Evolutionary conservation across 768 basidiomycete genomes (phyloP).

Genomic region (Tricholoma matsutake): DNA sequence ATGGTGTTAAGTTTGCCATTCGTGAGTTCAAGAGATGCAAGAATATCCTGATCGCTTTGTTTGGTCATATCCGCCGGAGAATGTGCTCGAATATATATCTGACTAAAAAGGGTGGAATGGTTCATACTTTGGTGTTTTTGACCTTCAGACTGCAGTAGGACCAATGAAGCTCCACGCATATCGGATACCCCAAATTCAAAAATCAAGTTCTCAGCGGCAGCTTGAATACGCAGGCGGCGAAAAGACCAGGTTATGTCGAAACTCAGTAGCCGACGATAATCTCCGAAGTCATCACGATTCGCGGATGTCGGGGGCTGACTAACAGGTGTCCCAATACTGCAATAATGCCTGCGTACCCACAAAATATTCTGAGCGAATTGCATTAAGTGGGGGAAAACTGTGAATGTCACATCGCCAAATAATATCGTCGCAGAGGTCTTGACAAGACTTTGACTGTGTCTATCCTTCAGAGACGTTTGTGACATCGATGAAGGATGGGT

Average conservation of each 20-base stretch:
- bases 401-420: constrained; percentile 39
- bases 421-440: constrained; percentile 35
- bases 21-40: constrained; percentile 57
- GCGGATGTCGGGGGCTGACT: background rate
- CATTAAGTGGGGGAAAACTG: constrained; percentile 57
- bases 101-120: constrained; percentile 45
- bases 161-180: constrained; percentile 36
- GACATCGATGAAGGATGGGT: constrained; percentile 31
- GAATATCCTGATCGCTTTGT: constrained; percentile 46
- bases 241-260: constrained; percentile 41
- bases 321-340: constrained; percentile 8
- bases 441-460: constrained; percentile 25
- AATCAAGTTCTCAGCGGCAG: constrained; percentile 67
- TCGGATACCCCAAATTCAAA: constrained; percentile 54
- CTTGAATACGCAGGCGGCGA: constrained; percentile 48
- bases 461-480: constrained; percentile 43
- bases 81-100: constrained; percentile 56
- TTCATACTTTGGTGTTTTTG: constrained; percentile 42
- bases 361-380: constrained; percentile 54
- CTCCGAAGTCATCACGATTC: constrained; percentile 1
- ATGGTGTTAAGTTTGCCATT: constrained; percentile 45
- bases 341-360: constrained; percentile 44
- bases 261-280: constrained; percentile 12
- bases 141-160: constrained; percentile 27
- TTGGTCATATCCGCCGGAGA: constrained; percentile 41